Percentiles rank a stretch among this genome's conserved stretches.
These are phyloP conservation scores for Penicillium brasilianum DNA, from an alignment of 2,329 filamentous ascomycete species.

Conservation along the genomic window DNA sequence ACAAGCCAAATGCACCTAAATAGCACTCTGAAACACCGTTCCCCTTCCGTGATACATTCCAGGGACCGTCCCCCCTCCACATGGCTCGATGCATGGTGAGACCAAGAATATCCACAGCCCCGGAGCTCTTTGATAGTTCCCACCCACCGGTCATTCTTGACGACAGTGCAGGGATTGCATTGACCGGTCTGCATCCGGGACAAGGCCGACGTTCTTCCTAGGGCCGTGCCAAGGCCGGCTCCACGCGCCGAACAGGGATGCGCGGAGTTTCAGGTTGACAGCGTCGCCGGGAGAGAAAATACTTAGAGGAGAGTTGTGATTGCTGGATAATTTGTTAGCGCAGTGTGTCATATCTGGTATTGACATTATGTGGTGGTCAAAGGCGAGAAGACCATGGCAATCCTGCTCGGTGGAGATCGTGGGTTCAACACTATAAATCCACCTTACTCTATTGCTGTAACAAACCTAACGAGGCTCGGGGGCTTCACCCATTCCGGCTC, in stretches of 20 bases:
- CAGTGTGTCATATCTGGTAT: not conserved
- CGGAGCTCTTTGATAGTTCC: not conserved
- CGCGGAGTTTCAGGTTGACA: constrained; percentile 29
- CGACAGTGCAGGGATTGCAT: not conserved
- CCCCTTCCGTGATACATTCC: constrained; percentile 15
- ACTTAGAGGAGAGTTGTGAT: constrained; percentile 10
- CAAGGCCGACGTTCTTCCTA: constrained; percentile 25
- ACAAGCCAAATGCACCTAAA: constrained; percentile 9
- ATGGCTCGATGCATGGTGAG: constrained; percentile 13
- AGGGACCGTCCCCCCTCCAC: constrained; percentile 17
- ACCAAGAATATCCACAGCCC: constrained; percentile 7
- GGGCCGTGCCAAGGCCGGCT: constrained; percentile 27
- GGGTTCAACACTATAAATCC: not conserved
- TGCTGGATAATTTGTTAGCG: constrained; percentile 12
- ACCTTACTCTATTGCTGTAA: not conserved
- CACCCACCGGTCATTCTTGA: not conserved
- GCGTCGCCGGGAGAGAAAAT: not conserved
- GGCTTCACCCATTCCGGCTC: constrained; percentile 11
- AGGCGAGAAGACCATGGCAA: not conserved
- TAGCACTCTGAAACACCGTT: constrained; percentile 22
- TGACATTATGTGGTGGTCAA: not conserved
- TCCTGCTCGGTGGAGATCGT: not conserved
- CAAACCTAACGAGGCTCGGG: constrained; percentile 2
- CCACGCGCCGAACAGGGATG: constrained; percentile 30
- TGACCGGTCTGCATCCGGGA: constrained; percentile 13